These are phyloP conservation scores for Scedosporium dehoogii DNA, from an alignment of 2,329 filamentous ascomycete genomes.

Conservation along the genomic window DNA sequence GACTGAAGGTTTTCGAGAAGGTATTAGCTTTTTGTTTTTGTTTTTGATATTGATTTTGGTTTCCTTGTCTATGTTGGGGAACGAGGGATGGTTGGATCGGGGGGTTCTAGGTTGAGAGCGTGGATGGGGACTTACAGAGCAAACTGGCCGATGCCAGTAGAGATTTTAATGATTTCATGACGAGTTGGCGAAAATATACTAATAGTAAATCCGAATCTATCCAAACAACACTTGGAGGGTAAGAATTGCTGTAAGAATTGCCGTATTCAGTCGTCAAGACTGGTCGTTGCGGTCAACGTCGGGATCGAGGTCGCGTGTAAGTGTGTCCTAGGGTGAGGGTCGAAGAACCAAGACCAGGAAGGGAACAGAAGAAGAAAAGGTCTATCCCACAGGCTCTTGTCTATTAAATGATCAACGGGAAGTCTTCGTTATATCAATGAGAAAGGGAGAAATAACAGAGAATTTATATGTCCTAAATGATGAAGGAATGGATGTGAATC, in stretches of 20 bases:
- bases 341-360: neutral
- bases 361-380: neutral
- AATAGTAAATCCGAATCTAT: neutral
- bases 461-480: neutral
- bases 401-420: neutral
- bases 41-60: neutral
- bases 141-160: neutral
- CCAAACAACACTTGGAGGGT: no score
- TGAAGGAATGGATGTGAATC: neutral
- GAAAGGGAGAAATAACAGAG: neutral
- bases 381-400: neutral
- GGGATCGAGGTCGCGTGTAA: neutral
- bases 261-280: neutral
- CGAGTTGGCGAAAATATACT: neutral
- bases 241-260: neutral
- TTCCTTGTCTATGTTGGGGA: no score
- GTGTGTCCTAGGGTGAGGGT: neutral
- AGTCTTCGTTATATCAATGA: neutral
- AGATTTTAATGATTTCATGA: neutral
- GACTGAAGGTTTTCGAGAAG: neutral
- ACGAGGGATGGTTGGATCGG: no score
- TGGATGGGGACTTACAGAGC: neutral
- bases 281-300: neutral
- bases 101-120: neutral
- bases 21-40: neutral